These are phyloP conservation scores for Pleurostoma richardsiae DNA, from an alignment of 2,329 filamentous ascomycete species.

Conservation along the genomic window DNA sequence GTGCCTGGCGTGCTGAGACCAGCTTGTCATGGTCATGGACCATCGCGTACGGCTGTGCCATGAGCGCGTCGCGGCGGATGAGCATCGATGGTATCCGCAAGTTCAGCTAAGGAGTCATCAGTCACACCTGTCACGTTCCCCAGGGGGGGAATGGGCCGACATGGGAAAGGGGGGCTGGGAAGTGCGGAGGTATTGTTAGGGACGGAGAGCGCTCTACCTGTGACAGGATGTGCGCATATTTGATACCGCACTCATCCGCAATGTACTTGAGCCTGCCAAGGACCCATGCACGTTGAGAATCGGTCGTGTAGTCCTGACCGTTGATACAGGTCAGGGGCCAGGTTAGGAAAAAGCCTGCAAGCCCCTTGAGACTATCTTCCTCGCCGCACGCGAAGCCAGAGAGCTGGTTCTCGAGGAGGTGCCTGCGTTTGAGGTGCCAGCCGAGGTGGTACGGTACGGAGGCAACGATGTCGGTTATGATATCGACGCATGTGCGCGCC, in stretches of 20 bases:
- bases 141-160: too few species aligned
- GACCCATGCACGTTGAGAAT: slow-evolving; percentile 51
- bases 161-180: too few species aligned
- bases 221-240: slow-evolving; percentile 50
- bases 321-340: slow-evolving; percentile 53
- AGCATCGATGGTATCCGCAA: slow-evolving; percentile 59
- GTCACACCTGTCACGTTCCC: background rate
- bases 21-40: slow-evolving; percentile 39
- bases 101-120: slow-evolving; percentile 35
- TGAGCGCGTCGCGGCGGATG: slow-evolving; percentile 47
- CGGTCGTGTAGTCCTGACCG: slow-evolving; percentile 54
- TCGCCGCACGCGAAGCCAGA: slow-evolving; percentile 44
- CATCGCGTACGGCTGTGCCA: slow-evolving; percentile 36
- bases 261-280: slow-evolving; percentile 50
- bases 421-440: slow-evolving; percentile 44
- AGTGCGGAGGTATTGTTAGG: background rate
- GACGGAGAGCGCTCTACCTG: slow-evolving; percentile 34
- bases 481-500: slow-evolving; percentile 42
- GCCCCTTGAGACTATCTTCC: slow-evolving; percentile 43
- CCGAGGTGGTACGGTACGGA: slow-evolving; percentile 58
- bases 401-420: slow-evolving; percentile 32
- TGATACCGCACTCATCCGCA: slow-evolving; percentile 49
- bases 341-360: slow-evolving; percentile 54
- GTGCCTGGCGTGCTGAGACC: slow-evolving; percentile 30
- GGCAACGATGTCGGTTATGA: slow-evolving; percentile 54